Base-by-base conservation (phyloP, 1,139 yeast genomes). In the Debaryomyces fabryi region DNA sequence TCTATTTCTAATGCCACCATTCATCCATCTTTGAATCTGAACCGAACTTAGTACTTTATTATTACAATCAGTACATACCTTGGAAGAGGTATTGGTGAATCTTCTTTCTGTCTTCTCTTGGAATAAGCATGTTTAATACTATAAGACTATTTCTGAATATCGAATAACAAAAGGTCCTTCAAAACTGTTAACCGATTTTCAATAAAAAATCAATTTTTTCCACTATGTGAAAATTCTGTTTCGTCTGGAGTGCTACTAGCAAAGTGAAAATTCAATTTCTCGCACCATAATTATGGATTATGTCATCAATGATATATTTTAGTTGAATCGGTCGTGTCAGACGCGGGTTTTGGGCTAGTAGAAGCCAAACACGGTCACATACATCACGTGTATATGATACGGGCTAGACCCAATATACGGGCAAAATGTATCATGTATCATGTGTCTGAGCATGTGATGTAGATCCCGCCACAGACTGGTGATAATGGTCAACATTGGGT, bases 71-170 rank as follows among this genome's bases (percentile, higher is more conserved):
- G 47, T 64, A 87, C 93, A 76, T 86, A 88, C 96, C 95, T 82
- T 90, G 93, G 89, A 91, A 92, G 82, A 93, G 95, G 88, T 92
- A 87, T 80, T 87, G 89, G 95, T 90, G 96, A 79, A 93, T 93
- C 93, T 89, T 90, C 85, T 89, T 90, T 87, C 99, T 92, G 80
- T 93, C 98, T 82, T 89, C 96, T 84, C 89, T 92, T 82, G 99
- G 98, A 86, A 93, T 93, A 84, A 93, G 88, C 99, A 93, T 93
- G 75, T 72, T 88, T 68, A 58, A 60, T 59, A 44, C 46, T 42
- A 30, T 42, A 37, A 45, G 48, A 46, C 46, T 43, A 37, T 46
- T 43, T 42, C 41, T 43, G 41, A 38, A 32, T 45, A 46, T 39
- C 44, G 42, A 42, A 39, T 43, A 42, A 39, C 46, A 46, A 46